phyloP scores from a whole-genome alignment of 1,284 basidiomycete genomes.

The Pholiota adiposa region DNA sequence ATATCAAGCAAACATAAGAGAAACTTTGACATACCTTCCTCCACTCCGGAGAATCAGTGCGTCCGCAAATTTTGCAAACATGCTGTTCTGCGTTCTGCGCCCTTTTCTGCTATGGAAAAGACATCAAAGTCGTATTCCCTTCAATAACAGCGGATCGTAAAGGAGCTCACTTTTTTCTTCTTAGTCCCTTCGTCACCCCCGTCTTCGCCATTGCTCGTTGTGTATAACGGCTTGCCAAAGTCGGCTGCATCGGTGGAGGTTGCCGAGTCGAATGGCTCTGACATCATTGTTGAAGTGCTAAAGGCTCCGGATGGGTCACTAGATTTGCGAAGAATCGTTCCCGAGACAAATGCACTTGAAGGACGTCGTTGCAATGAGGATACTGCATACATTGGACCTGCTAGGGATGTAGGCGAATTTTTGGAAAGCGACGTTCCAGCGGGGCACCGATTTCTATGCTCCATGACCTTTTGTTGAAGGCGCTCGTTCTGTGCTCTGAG shows the following conservation, averaged over 20 bases:
- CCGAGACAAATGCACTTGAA: not conserved
- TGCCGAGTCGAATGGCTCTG: not conserved
- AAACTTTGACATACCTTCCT: conserved; percentile 60
- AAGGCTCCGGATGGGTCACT: not conserved
- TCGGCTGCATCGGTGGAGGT: not conserved
- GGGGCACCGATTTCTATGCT: conserved; percentile 34
- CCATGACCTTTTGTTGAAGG: conserved; percentile 56
- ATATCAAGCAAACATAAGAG: conserved; percentile 15
- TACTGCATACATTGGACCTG: conserved; percentile 39
- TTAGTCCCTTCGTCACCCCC: conserved; percentile 42
- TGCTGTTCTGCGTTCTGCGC: conserved; percentile 61
- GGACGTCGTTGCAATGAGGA: conserved; percentile 30
- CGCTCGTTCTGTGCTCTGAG: conserved; percentile 80
- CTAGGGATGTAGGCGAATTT: conserved; percentile 23
- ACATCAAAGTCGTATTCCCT: not conserved
- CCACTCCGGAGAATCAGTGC: conserved; percentile 85
- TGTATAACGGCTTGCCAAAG: conserved; percentile 3
- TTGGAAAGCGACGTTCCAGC: conserved; percentile 17
- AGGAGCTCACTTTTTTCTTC: conserved; percentile 46
- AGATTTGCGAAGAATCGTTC: not conserved
- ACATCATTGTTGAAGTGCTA: not conserved
- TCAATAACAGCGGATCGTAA: not conserved
- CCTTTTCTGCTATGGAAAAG: conserved; percentile 48
- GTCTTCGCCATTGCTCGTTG: conserved; percentile 31
- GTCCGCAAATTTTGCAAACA: conserved; percentile 79